phyloP scores from a whole-genome alignment of 2,329 filamentous ascomycete genomes.

The Claviceps africana region DNA sequence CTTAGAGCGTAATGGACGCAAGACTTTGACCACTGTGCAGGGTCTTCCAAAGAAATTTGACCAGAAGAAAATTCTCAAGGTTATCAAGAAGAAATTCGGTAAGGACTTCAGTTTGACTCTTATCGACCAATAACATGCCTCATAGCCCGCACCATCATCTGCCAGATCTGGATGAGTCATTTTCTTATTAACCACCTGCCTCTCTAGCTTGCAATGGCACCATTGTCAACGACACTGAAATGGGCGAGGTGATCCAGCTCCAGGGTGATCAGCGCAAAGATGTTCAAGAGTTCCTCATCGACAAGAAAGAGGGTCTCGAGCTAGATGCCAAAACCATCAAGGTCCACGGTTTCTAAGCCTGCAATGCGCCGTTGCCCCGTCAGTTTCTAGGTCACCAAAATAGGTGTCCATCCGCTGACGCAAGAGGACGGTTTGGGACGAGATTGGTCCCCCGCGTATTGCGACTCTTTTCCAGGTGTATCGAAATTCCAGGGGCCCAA shows the following conservation, averaged over 20 bases:
- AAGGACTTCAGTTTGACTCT: conserved; percentile 18
- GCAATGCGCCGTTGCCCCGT: conserved; percentile 25
- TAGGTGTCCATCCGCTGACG: conserved; percentile 15
- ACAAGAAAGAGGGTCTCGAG: conserved; percentile 89
- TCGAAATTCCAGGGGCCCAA: conserved; percentile 18
- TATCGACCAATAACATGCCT: neutral
- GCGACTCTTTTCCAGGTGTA: conserved; percentile 11
- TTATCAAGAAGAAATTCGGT: conserved; percentile 99
- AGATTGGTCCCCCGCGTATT: conserved; percentile 13
- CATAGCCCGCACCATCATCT: neutral
- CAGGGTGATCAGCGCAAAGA: conserved; percentile 99
- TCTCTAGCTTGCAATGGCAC: conserved; percentile 93
- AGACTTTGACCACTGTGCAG: conserved; percentile 99
- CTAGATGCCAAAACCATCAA: conserved; percentile 96
- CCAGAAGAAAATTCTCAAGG: conserved; percentile 99
- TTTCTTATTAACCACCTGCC: conserved; percentile 4
- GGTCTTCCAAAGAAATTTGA: conserved; percentile 98
- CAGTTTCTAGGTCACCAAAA: conserved; percentile 15
- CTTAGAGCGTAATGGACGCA: conserved; percentile 98
- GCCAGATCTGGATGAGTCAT: neutral
- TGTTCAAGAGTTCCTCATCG: conserved; percentile 91
- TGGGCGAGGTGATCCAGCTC: conserved; percentile 99
- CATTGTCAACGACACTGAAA: conserved; percentile 88
- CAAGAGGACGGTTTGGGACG: conserved; percentile 18
- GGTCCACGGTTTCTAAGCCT: conserved; percentile 45